Evolutionary conservation across 345 rosid species (phyloP).

Genomic region (Syzygium grande): DNA sequence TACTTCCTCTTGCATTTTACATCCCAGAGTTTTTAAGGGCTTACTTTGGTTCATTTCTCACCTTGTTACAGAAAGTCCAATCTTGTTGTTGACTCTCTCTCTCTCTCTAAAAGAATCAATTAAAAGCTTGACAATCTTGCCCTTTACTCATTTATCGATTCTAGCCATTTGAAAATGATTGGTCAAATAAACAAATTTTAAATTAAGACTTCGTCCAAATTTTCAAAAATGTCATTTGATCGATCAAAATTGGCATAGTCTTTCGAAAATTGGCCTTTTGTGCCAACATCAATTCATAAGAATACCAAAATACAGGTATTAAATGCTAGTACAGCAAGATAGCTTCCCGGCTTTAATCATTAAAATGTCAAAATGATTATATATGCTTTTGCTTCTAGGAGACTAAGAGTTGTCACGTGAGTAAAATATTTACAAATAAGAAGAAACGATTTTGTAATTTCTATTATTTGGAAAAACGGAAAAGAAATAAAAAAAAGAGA

Average conservation of each 20-base stretch:
- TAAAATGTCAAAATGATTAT: neutral
- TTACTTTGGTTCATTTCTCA: neutral
- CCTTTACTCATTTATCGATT: neutral
- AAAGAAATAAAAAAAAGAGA: too few species aligned
- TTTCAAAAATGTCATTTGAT: neutral
- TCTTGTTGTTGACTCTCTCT: neutral
- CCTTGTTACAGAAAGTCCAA: neutral
- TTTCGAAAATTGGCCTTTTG: accelerated
- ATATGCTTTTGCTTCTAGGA: accelerated
- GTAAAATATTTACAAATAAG: too few species aligned
- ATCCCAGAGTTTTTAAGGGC: too few species aligned
- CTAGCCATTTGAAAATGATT: neutral
- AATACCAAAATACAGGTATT: neutral
- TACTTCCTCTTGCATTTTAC: too few species aligned
- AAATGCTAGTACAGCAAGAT: accelerated
- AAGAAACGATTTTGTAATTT: too few species aligned
- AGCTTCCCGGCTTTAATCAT: neutral
- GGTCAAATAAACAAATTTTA: neutral
- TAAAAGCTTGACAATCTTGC: neutral
- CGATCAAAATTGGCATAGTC: neutral
- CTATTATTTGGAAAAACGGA: neutral
- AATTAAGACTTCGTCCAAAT: neutral
- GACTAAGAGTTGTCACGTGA: neutral
- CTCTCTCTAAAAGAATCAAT: neutral
- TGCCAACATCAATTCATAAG: neutral